Evolutionary conservation across 1,139 yeast genomes (phyloP).

Genomic region (Suhomyces bolitotheri): DNA sequence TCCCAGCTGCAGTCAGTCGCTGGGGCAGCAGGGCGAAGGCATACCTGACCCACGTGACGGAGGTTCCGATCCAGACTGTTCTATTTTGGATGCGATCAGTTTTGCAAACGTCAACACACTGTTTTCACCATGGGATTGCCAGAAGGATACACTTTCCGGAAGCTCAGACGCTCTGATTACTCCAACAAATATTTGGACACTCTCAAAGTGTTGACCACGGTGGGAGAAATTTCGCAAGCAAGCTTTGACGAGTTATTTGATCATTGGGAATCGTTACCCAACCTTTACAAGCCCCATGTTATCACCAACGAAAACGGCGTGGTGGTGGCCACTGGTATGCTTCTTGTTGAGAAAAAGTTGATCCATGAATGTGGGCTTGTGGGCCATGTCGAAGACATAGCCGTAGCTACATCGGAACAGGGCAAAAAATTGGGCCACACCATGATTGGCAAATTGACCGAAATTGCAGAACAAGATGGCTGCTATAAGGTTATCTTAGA

Average conservation of each 20-base stretch:
- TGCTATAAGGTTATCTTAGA: constrained; percentile 91
- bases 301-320: constrained; percentile 49
- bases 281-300: constrained; percentile 60
- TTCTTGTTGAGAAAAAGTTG: constrained; percentile 57
- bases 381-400: constrained; percentile 95
- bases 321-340: constrained; percentile 52
- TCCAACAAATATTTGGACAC: constrained; percentile 50
- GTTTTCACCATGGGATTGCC: constrained; percentile 38
- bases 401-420: constrained; percentile 73
- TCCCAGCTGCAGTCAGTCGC: no score
- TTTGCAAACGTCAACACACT: constrained; percentile 1
- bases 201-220: constrained; percentile 59
- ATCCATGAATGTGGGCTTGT: constrained; percentile 81
- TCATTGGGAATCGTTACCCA: constrained; percentile 49
- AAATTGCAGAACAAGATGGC: constrained; percentile 58
- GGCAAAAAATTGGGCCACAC: constrained; percentile 78
- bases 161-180: constrained; percentile 47
- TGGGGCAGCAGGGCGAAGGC: no score
- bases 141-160: constrained; percentile 54
- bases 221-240: constrained; percentile 52
- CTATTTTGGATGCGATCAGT: constrained; percentile 8
- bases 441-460: constrained; percentile 62
- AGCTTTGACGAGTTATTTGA: constrained; percentile 45
- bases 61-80: not conserved
- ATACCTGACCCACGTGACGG: constrained; percentile 4